Base-by-base conservation (phyloP, 2,329 filamentous ascomycete species). In the Septoria petroselini region DNA sequence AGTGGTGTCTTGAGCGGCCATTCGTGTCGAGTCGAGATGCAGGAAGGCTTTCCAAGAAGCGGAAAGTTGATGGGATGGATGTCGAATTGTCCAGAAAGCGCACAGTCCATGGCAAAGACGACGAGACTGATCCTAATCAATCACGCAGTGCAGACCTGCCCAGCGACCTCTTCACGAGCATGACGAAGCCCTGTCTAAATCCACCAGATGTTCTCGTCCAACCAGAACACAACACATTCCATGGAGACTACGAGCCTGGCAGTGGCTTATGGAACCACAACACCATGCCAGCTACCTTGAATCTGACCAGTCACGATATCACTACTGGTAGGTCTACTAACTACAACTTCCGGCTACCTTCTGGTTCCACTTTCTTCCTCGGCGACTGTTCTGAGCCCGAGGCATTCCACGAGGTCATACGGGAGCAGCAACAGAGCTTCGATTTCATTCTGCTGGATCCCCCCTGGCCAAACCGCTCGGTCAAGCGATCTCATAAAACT, bases 381-480 rank as follows among this genome's bases (percentile, higher is more conserved):
- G 79, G 80, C 17, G 69, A 73, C 50, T 71, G 73, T 49, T 55
- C 60, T 1, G 55, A 66, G 12, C 54, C 70, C 14, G 60, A 58
- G 17, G 41, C 54, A 2, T 73, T 76, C 40, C 69, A 70, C 52
- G 52, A 58, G 1, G 62, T 67, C n/a, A 62, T 74, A 21, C 61
- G 66, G 18, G 44, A 59, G 17, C 58, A 70, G 41, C 67, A 71
- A 6, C 58, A 65, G n/a, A 61, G 65, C 5, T 90, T 91, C 66
- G 73, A 86, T 56, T 71, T 91, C 37, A 73, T 91, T 30, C 66
- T 90, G 6, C 71, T 91, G 15, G 87, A 91, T 63, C 88, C 88
- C 2, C 87, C 88, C 1, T 91, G 88, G 87, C 86, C 87, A 0
- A 91, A 89, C 63, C 79, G 83, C 38, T 91, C 86, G 4, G 87